Evolutionary conservation across 2,329 filamentous ascomycete genomes (phyloP), one percentile per base, ranked within the genome.

Genomic region (Trichophyton rubrum): DNA sequence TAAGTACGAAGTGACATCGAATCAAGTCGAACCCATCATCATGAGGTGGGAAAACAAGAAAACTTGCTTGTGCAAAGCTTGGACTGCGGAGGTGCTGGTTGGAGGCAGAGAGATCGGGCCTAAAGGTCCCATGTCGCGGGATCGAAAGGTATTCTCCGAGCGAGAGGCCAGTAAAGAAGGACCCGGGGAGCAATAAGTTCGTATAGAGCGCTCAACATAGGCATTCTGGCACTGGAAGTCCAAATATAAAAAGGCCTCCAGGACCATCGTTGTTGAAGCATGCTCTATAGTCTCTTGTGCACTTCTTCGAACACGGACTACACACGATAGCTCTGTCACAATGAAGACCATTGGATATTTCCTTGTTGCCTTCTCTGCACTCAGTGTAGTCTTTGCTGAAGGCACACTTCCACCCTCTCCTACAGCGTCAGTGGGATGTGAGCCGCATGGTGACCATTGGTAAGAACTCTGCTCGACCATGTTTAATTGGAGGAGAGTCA

Each of bases 391-490:
- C 17, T 51, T 66, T 56, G 13, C 49, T 65, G 49, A 62, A 30
- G 62, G 68, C 33, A 64, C 67, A n/a, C 67, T 67, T 0, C 68
- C 67, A 15, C 68, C 68, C 27, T 70, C 67, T 20, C 70, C 70
- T n/a, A 71, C 69, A 4, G 69, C 65, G 15, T 72, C 63, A 20
- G 49, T 60, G 17, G 64, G 63, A 22, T 65, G 63, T 11, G 59
- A 64, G n/a, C 63, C 63, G 8, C 63, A 66, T 59, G 63, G 60
- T 11, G 64, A 66, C 57, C 63, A 66, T 38, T 66, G 64, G 64
- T 64, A 55, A 15, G 45, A 53, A 62, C 33, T 20, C n/a, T 20
- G 38, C n/a, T 24, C 1, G 17, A 7, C 7, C 33, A 33, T 41
- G 8, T 13, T 38, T n/a, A 13, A 17, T 15, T 27, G 3, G 3